Base-by-base conservation (phyloP, 163 green algal species). In the Coccomyxa subellipsoidea region DNA sequence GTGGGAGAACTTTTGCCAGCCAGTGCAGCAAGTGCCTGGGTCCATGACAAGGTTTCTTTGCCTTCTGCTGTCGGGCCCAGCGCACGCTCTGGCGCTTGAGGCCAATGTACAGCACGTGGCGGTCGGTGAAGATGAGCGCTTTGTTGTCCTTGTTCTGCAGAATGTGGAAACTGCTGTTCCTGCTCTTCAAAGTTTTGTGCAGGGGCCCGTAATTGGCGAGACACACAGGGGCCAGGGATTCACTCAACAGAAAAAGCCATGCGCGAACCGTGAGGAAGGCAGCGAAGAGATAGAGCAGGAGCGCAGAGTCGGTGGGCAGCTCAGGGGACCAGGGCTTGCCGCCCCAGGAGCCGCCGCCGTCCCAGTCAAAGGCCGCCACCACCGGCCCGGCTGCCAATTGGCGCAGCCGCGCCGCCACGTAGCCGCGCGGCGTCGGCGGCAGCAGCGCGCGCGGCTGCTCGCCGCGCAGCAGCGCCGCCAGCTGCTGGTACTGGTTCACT, bases 221-320 rank as follows among this genome's bases (percentile, higher is more conserved):
- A n/a, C n/a, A n/a, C n/a, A n/a, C n/a, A 54, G 40, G 8, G 10
- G 40, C 8, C 40, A 10, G 10, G 40, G 10, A 54, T 23, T 23
- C 40, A 10, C 10, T 54, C 8, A 54, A 10, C 8, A 54, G 40
- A 54, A 23, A 54, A 54, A 8, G 23, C n/a, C 21, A 27, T 59
- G 47, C 15, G 47, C 47, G 47, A 37, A 83, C 82, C 78, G 85
- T 86, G 31, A 97, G 79, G 83, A 90, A 97, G 15, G 92, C 90
- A 25, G 92, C 85, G 77, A 96, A 95, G 9, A 96, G 69, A 86
- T 95, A 96, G 34, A 96, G 86, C 40, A 96, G 27, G n/a, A 96
- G 86, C 9, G 87, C 82, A 0, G 82, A 88, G 82, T 97, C 94
- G 21, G 82, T 96, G 34, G 93, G 94, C 72, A 96, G 85, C 80